Evolutionary conservation across 1,284 basidiomycete genomes (phyloP).

Genomic region (Inonotus obliquus): DNA sequence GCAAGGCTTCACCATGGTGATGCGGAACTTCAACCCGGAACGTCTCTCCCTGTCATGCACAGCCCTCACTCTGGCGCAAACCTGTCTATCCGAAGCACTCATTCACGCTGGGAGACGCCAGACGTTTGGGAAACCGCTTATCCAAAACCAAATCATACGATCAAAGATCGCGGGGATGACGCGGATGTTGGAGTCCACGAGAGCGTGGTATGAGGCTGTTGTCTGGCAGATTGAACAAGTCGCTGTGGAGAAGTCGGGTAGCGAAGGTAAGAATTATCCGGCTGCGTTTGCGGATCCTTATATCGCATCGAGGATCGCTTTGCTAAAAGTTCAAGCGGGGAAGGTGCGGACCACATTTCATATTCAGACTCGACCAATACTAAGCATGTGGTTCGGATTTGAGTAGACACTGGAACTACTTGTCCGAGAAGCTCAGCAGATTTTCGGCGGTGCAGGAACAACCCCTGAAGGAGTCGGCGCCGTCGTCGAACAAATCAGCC

Average conservation of each 20-base stretch:
- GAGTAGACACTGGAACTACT: conserved; percentile 20
- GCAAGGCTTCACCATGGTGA: conserved; percentile 21
- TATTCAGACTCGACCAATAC: too few relatives aligned
- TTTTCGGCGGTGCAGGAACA: conserved; percentile 21
- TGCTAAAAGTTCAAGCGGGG: conserved; percentile 21
- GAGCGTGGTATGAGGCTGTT: conserved; percentile 21
- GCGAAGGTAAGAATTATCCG: conserved; percentile 1
- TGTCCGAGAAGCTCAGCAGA: conserved; percentile 20
- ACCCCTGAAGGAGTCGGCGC: conserved; percentile 19
- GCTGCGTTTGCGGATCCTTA: conserved; percentile 16
- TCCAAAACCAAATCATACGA: conserved; percentile 19
- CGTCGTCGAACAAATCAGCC: conserved; percentile 22
- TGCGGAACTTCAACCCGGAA: conserved; percentile 23
- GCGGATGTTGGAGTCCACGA: conserved; percentile 16
- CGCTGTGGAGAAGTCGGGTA: background rate
- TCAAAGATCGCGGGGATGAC: conserved; percentile 21
- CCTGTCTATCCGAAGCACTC: conserved; percentile 17
- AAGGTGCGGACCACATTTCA: conserved; percentile 8
- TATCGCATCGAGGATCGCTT: conserved; percentile 18
- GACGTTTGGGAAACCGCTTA: conserved; percentile 20
- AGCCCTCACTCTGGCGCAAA: conserved; percentile 15
- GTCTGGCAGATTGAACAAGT: conserved; percentile 17
- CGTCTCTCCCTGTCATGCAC: conserved; percentile 15
- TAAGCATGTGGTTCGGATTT: too few relatives aligned
- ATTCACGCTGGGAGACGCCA: conserved; percentile 17